Evolutionary conservation across 305 asterid genomes (phyloP).

Genomic region (Solanum hybrid): DNA sequence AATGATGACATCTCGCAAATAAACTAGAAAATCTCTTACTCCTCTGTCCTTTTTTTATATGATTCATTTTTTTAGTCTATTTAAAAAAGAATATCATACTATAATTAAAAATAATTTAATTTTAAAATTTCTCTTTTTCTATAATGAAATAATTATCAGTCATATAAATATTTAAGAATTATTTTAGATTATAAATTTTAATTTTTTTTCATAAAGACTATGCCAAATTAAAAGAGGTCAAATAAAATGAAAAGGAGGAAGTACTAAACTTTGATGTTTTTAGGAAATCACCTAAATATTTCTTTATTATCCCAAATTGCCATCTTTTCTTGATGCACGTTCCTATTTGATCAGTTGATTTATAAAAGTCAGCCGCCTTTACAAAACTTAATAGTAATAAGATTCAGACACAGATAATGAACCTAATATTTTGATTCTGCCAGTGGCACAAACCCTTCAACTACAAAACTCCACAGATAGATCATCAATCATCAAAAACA

Average conservation of each 20-base stretch:
- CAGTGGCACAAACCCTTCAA: neutral
- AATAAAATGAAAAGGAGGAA: no score
- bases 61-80: no score
- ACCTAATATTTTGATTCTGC: neutral
- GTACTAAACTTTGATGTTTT: neutral
- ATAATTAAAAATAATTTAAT: no score
- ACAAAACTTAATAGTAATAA: neutral
- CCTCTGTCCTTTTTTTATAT: neutral
- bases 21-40: neutral
- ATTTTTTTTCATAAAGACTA: no score
- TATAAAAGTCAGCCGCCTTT: neutral
- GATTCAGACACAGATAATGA: neutral
- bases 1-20: neutral
- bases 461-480: neutral
- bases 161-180: no score
- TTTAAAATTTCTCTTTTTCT: fast-evolving
- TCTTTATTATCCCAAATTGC: neutral
- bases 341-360: neutral
- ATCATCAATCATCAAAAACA: neutral
- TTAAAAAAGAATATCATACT: no score
- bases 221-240: no score
- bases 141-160: no score
- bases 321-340: neutral
- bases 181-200: fast-evolving
- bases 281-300: neutral